Percentiles rank a stretch among this genome's conserved stretches.
Evolutionary conservation across 345 rosid genomes (phyloP).

Genomic region (Noccaea bulbosa): DNA sequence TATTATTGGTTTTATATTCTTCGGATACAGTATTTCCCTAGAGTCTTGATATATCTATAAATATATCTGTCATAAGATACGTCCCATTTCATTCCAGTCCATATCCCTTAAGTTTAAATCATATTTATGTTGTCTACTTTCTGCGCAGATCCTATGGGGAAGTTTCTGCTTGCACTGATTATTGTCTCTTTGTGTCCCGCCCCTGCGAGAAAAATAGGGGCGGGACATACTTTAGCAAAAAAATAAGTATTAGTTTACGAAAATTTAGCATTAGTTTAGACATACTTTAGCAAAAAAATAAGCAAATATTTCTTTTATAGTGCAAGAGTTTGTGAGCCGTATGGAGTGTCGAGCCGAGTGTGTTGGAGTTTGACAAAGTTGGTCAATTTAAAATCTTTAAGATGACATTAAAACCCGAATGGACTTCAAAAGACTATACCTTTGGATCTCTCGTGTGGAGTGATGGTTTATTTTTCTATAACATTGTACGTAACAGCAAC

Average conservation of each 20-base stretch:
- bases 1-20: background rate
- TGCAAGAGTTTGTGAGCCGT: constrained; percentile 41
- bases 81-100: background rate
- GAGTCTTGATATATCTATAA: background rate
- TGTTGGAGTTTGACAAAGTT: constrained; percentile 45
- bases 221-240: too few relatives aligned
- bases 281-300: too few relatives aligned
- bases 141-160: constrained; percentile 45
- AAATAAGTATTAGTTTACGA: too few relatives aligned
- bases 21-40: background rate
- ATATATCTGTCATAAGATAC: background rate
- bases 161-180: constrained; percentile 35
- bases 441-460: constrained; percentile 66
- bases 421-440: constrained; percentile 1
- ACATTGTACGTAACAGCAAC: too few relatives aligned
- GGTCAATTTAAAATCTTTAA: constrained; percentile 62
- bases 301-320: too few relatives aligned
- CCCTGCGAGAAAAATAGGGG: constrained; percentile 42
- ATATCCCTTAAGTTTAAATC: constrained; percentile 38
- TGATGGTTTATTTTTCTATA: constrained; percentile 42
- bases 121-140: constrained; percentile 22
- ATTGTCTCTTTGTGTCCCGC: constrained; percentile 35
- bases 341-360: constrained; percentile 55
- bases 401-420: constrained; percentile 49
- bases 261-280: too few relatives aligned